phyloP scores from a whole-genome alignment of 2,329 filamentous ascomycete genomes.

The Pseudocercospora pini-densiflorae region DNA sequence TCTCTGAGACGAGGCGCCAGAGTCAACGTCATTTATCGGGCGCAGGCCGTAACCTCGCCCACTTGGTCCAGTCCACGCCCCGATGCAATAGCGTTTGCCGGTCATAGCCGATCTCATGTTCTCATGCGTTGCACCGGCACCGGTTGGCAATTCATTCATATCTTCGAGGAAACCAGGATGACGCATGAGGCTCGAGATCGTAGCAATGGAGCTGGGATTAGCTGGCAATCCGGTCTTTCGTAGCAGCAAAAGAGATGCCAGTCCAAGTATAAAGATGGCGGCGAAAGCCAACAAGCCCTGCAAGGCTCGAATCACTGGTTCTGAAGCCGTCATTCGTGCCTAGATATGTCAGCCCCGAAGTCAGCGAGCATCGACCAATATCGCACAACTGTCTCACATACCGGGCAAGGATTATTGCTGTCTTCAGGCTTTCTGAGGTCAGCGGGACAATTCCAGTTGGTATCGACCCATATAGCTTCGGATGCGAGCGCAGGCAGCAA shows the following conservation, averaged over 20 bases:
- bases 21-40: conserved; percentile 4
- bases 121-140: conserved; percentile 5
- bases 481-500: conserved; percentile 22
- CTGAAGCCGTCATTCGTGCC: conserved; percentile 5
- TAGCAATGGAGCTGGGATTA: conserved; percentile 27
- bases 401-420: conserved; percentile 15
- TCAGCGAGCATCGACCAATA: too few species aligned
- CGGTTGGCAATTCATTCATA: conserved; percentile 17
- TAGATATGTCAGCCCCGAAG: too few species aligned
- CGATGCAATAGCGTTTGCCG: conserved; percentile 21
- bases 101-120: conserved; percentile 15
- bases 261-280: conserved; percentile 17
- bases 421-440: conserved; percentile 5
- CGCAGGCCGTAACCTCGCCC: conserved; percentile 17
- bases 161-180: conserved; percentile 25
- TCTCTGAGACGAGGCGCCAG: conserved; percentile 1
- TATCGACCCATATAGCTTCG: conserved; percentile 23
- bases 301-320: conserved; percentile 14
- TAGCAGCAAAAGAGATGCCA: conserved; percentile 13
- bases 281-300: conserved; percentile 25
- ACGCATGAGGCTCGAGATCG: conserved; percentile 22
- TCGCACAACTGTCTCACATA: too few species aligned
- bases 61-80: conserved; percentile 13
- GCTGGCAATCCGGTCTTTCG: conserved; percentile 21
- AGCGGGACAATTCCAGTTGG: conserved; percentile 15